Evolutionary conservation across 495 filamentous ascomycete genomes (phyloP).

Genomic region (Haplographium delicatum): DNA sequence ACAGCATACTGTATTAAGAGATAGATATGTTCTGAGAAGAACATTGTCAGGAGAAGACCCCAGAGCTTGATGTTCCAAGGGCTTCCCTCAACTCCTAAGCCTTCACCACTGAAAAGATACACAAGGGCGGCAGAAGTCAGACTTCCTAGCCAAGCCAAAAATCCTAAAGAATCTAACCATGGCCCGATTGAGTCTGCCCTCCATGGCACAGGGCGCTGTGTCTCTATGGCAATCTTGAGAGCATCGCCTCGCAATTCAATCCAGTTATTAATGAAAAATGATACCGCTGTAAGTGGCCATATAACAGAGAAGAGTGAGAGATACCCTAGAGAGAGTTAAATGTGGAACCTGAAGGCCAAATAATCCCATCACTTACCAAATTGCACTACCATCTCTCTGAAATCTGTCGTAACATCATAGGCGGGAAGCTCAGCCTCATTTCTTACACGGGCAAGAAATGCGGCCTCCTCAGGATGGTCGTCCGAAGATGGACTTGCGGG

Average conservation of each 20-base stretch:
- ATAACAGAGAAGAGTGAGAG: slow-evolving; percentile 88
- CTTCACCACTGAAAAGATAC: slow-evolving; percentile 75
- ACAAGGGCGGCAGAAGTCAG: slow-evolving; percentile 79
- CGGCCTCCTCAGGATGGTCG: slow-evolving; percentile 53
- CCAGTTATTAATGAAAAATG: slow-evolving; percentile 96
- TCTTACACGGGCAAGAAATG: slow-evolving; percentile 54
- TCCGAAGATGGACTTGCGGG: slow-evolving; percentile 27
- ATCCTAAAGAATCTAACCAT: slow-evolving; percentile 82
- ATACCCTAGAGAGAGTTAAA: slow-evolving; percentile 55
- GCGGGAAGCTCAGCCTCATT: slow-evolving; percentile 78
- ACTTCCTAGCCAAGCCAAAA: slow-evolving; percentile 88
- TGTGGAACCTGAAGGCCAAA: background rate
- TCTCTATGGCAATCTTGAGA: slow-evolving; percentile 87
- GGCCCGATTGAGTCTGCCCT: slow-evolving; percentile 91
- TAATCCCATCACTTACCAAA: slow-evolving; percentile 37
- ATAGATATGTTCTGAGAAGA: slow-evolving; percentile 85
- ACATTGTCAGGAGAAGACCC: slow-evolving; percentile 76
- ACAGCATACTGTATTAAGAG: slow-evolving; percentile 67
- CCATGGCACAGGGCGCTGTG: slow-evolving; percentile 79
- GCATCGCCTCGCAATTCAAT: slow-evolving; percentile 90
- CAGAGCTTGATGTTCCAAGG: slow-evolving; percentile 69
- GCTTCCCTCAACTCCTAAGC: slow-evolving; percentile 32
- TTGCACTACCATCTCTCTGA: slow-evolving; percentile 94
- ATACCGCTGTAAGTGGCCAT: slow-evolving; percentile 85
- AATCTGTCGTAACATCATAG: slow-evolving; percentile 84